Percentiles rank a stretch among this genome's conserved stretches.
These are phyloP conservation scores for Plasmodium inui DNA, from an alignment of 169 alveolate genomes.

Conservation along the genomic window DNA sequence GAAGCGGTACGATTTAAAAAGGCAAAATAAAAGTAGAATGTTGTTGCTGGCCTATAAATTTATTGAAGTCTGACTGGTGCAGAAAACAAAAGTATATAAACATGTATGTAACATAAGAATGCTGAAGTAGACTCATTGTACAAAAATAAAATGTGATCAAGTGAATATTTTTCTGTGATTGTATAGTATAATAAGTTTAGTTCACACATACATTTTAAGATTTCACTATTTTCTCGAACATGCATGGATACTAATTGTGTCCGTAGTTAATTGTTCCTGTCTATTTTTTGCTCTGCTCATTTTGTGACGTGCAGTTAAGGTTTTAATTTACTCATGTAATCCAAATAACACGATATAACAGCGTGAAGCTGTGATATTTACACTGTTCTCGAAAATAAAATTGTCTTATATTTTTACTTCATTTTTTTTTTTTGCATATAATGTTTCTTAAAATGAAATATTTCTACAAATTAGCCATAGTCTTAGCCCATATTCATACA, in stretches of 20 bases:
- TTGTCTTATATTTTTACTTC: neutral
- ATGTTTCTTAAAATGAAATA: neutral
- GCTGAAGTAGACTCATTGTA: neutral
- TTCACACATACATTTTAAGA: neutral
- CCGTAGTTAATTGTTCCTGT: neutral
- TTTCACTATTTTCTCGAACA: neutral
- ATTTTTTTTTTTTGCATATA: neutral
- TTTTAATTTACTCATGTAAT: neutral
- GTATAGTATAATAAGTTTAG: neutral
- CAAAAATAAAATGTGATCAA: neutral
- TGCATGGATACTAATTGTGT: neutral
- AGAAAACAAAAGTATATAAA: neutral
- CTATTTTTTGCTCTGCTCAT: neutral
- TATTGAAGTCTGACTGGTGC: neutral
- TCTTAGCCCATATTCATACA: neutral
- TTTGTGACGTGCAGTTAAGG: neutral
- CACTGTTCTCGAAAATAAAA: neutral
- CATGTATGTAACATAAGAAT: neutral
- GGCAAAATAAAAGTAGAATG: neutral
- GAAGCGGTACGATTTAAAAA: neutral
- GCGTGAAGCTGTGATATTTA: neutral
- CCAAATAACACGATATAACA: neutral
- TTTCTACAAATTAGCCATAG: constrained; percentile 15
- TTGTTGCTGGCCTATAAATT: neutral
- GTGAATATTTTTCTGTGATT: neutral